Percentiles rank a stretch among this genome's conserved stretches.
Evolutionary conservation across 148 eudicot species (phyloP).

Genomic region (Chenopodium album): DNA sequence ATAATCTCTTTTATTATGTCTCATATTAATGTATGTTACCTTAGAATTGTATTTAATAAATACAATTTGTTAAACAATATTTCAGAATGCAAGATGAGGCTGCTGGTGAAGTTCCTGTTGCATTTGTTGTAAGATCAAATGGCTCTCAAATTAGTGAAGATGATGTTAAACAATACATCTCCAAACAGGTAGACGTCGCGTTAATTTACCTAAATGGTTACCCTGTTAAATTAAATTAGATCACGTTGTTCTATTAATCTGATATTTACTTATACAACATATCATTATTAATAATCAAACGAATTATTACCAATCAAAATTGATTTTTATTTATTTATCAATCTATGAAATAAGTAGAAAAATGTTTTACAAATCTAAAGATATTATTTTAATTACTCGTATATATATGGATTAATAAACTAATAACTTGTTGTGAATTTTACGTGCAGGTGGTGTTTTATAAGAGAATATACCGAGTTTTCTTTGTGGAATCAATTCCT

Average conservation of each 20-base stretch:
- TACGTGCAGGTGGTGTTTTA: constrained; percentile 73
- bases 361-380: no score
- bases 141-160: constrained; percentile 72
- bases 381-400: no score
- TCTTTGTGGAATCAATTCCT: constrained; percentile 76
- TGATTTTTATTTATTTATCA: no score
- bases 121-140: constrained; percentile 71
- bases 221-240: no score
- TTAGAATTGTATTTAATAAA: background rate
- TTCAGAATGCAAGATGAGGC: constrained; percentile 78
- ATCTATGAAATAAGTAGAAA: no score
- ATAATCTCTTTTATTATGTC: background rate
- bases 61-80: background rate
- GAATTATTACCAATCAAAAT: no score
- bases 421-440: background rate
- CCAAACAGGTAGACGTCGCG: constrained; percentile 56
- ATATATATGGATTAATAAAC: background rate
- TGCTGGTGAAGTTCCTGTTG: constrained; percentile 93
- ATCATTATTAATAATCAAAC: no score
- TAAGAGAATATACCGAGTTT: constrained; percentile 66
- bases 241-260: background rate
- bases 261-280: no score
- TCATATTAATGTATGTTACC: background rate
- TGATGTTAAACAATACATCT: constrained; percentile 66
- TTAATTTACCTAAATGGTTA: background rate